These are phyloP conservation scores for Neostapfia colusana DNA, from an alignment of 176 grass and related monocot species.

Conservation along the genomic window DNA sequence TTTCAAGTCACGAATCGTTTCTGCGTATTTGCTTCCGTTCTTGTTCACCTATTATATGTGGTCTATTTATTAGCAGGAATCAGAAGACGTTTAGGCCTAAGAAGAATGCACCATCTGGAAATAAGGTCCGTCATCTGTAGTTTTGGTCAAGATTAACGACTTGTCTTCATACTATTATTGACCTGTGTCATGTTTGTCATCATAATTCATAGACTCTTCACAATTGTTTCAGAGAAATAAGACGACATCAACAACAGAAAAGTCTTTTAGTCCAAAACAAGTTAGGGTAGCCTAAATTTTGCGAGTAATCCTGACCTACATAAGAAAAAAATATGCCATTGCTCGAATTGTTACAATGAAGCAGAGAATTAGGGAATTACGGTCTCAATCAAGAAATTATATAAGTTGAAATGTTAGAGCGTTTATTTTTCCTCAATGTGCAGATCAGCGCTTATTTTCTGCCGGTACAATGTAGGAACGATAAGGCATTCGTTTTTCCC, in stretches of 20 bases:
- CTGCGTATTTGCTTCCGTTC: not conserved
- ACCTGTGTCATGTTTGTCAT: not conserved
- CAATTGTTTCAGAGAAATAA: not conserved
- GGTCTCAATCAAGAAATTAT: not conserved
- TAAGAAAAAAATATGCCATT: not conserved
- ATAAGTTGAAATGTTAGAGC: not conserved
- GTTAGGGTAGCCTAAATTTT: too few relatives aligned
- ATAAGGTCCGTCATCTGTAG: conserved; percentile 49
- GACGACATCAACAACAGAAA: too few relatives aligned
- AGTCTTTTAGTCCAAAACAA: too few relatives aligned
- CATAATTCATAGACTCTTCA: not conserved
- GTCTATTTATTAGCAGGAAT: conserved; percentile 48
- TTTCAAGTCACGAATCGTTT: not conserved
- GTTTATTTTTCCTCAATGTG: not conserved
- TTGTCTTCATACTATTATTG: not conserved
- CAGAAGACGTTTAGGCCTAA: conserved; percentile 98
- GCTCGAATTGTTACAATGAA: not conserved
- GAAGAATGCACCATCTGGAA: conserved; percentile 91
- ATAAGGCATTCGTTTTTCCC: not conserved
- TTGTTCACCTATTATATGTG: not conserved
- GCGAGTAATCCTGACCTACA: too few relatives aligned
- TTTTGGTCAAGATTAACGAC: not conserved
- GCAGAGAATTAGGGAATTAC: not conserved
- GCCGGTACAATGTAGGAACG: not conserved
- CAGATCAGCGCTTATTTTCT: not conserved